Conservation (phyloP, 2,329 filamentous ascomycete genomes). For the Alternaria sp. region DNA sequence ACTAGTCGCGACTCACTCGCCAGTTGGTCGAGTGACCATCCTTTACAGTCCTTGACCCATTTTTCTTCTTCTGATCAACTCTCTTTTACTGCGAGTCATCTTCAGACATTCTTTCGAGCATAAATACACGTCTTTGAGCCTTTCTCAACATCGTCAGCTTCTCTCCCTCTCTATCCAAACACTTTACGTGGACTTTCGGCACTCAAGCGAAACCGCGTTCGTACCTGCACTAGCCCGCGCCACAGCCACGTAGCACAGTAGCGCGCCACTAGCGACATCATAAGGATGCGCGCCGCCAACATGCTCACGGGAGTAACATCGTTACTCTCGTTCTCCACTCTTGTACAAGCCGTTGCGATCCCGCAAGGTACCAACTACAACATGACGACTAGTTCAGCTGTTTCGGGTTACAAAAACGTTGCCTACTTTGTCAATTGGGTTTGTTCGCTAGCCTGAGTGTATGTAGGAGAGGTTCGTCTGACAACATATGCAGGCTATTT, state of each 20-base stretch:
- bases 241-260: slow-evolving; percentile 35
- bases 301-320: slow-evolving; percentile 34
- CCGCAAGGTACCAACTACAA: slow-evolving; percentile 23
- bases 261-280: slow-evolving; percentile 33
- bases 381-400: slow-evolving; percentile 26
- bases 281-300: slow-evolving; percentile 31
- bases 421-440: slow-evolving; percentile 54
- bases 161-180: neutral
- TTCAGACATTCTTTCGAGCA: slow-evolving; percentile 1
- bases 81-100: neutral
- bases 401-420: slow-evolving; percentile 47
- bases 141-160: neutral
- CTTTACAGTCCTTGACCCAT: slow-evolving; percentile 9
- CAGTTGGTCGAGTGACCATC: slow-evolving; percentile 18
- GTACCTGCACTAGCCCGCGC: slow-evolving; percentile 32
- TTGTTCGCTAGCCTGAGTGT: slow-evolving; percentile 12
- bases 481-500: slow-evolving; percentile 44
- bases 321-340: slow-evolving; percentile 30
- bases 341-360: slow-evolving; percentile 34
- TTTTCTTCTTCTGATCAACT: neutral
- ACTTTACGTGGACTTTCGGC: slow-evolving; percentile 6
- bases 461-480: neutral
- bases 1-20: slow-evolving; percentile 18
- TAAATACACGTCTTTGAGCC: neutral
- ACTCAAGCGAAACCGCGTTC: slow-evolving; percentile 19